A percentile compares a stretch with the other conserved stretches of the same genome.
Conservation (phyloP, 306 rosid genomes). For the Cucurbita argyrosperma region DNA sequence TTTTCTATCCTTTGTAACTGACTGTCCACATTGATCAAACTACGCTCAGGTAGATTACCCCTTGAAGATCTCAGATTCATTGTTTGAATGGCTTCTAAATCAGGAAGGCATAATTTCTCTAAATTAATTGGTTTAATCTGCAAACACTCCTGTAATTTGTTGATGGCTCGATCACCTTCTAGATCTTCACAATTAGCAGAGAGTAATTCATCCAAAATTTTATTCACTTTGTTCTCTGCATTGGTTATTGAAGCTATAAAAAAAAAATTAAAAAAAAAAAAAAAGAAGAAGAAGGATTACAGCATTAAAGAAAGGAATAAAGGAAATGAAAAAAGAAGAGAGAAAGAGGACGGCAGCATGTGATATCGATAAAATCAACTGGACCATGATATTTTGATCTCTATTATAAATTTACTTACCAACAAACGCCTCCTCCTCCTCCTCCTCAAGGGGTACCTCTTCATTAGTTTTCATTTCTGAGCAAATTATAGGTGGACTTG, state of each 20-base stretch:
- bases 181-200: slow-evolving; percentile 35
- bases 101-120: slow-evolving; percentile 40
- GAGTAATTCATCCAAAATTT: slow-evolving; percentile 46
- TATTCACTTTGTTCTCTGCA: slow-evolving; percentile 18
- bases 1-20: slow-evolving; percentile 30
- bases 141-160: slow-evolving; percentile 50
- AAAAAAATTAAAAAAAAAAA: neutral
- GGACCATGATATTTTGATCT: neutral
- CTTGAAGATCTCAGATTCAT: slow-evolving; percentile 29
- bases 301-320: neutral
- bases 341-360: neutral
- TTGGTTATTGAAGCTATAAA: slow-evolving; percentile 31
- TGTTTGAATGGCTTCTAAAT: slow-evolving; percentile 31
- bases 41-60: slow-evolving; percentile 26
- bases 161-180: slow-evolving; percentile 38
- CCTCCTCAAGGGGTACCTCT: slow-evolving; percentile 13
- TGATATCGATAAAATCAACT: neutral
- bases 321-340: neutral
- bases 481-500: slow-evolving; percentile 18
- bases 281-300: slow-evolving; percentile 2
- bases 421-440: slow-evolving; percentile 20
- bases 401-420: slow-evolving; percentile 22
- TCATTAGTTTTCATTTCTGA: slow-evolving; percentile 14
- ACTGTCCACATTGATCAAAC: slow-evolving; percentile 29
- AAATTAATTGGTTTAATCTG: slow-evolving; percentile 49